Conservation (phyloP, 805 yeast genomes). For the Suhomyces pyralidae region DNA sequence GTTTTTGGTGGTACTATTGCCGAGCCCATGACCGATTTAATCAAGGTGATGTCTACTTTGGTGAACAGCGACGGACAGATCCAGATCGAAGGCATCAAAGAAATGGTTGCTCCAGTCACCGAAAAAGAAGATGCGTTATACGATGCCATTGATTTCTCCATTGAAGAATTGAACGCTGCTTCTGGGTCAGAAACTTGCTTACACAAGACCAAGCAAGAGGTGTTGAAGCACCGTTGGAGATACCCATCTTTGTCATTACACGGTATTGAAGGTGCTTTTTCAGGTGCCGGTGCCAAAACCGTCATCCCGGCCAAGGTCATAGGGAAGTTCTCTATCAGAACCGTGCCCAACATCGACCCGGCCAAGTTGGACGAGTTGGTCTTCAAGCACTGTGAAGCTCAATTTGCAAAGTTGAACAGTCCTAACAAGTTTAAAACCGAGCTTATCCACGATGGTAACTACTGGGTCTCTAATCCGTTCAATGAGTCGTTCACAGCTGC, state of each 20-base stretch:
- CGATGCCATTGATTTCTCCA: constrained; percentile 79
- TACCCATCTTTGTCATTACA: constrained; percentile 93
- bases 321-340: constrained; percentile 96
- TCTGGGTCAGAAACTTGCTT: constrained; percentile 84
- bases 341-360: constrained; percentile 91
- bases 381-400: constrained; percentile 60
- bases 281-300: constrained; percentile 94
- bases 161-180: constrained; percentile 82
- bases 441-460: constrained; percentile 90
- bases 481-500: constrained; percentile 94
- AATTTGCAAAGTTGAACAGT: constrained; percentile 66
- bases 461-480: constrained; percentile 94
- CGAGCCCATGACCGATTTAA: constrained; percentile 94
- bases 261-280: constrained; percentile 97
- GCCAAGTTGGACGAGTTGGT: constrained; percentile 76
- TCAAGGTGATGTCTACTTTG: constrained; percentile 69
- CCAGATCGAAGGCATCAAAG: constrained; percentile 80
- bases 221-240: constrained; percentile 98
- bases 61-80: constrained; percentile 84
- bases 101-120: constrained; percentile 94
- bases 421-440: constrained; percentile 72
- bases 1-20: constrained; percentile 96
- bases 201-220: constrained; percentile 72
- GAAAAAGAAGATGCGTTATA: constrained; percentile 74
- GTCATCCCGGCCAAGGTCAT: constrained; percentile 93